Evolutionary conservation across 2,329 filamentous ascomycete genomes (phyloP), one percentile per base, ranked within the genome.

Genomic region (Fusarium fujikuroi): DNA sequence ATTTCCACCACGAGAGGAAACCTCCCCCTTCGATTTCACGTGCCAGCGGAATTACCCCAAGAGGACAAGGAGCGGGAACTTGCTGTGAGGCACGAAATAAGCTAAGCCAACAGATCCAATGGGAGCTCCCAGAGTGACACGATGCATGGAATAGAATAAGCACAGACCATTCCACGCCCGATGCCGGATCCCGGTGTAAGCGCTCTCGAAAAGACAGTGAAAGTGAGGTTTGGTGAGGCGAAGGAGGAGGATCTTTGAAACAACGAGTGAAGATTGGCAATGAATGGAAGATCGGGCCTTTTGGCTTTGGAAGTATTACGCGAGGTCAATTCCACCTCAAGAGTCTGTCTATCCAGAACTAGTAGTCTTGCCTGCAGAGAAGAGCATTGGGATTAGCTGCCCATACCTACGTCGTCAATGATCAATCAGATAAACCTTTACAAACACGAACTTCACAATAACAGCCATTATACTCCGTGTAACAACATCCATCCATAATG

Each of bases 111-210:
- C 18, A 43, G 56, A 52, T 43, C 66, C 70, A 73, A 74, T 73
- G 21, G 46, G 40, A 50, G 34, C 39, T 25, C 25, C 21, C 47
- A 44, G 14, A 39, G 61, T 42, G 58, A 59, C 58, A 73, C 47
- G 56, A 72, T 50, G 54, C 50, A 56, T 30, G 40, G 40, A 53
- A 28, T 23, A 46, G 34, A 44, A 44, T 39, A 53, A 50, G 72
- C 58, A 60, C 52, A 56, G 54, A 60, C 40, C 52, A 43, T 57
- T 57, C 52, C 25, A 66, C 19, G 25, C 49, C 44, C 74, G 75
- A 75, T 76, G 67, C 72, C 70, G 75, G 75, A 53, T 68, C 70
- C 60, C 71, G 68, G 70, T 60, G 60, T 54, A 69, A 72, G 63
- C 47, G 61, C 58, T 63, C 23, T 21, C 39, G 25, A 67, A 42